phyloP scores from a whole-genome alignment of 2,329 filamentous ascomycete species.

The Coniochaeta prunicola region DNA sequence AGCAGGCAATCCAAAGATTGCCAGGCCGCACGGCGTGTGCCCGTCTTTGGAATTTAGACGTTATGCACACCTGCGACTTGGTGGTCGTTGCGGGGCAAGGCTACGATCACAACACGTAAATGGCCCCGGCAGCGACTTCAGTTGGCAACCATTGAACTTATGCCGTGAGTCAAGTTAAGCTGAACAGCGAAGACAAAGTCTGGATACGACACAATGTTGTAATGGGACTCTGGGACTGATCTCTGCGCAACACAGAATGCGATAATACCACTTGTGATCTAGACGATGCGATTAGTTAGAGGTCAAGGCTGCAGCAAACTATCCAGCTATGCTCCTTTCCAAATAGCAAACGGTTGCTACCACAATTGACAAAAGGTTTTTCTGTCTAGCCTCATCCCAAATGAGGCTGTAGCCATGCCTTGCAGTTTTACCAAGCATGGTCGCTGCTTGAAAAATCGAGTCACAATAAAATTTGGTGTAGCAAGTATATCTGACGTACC shows the following conservation, averaged over 20 bases:
- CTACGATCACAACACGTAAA: background rate
- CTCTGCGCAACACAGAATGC: background rate
- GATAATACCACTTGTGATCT: background rate
- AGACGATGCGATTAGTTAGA: background rate
- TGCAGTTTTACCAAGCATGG: background rate
- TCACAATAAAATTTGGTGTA: background rate
- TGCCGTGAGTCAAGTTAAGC: background rate
- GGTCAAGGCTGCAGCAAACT: background rate
- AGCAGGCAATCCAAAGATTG: background rate
- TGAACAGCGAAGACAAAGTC: background rate
- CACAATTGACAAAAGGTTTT: background rate
- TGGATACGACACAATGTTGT: background rate
- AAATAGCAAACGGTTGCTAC: background rate
- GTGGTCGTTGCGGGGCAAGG: background rate
- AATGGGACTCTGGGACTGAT: background rate
- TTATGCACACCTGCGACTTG: background rate
- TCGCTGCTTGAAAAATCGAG: background rate
- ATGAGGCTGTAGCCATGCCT: background rate
- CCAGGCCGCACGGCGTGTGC: background rate
- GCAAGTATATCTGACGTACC: background rate
- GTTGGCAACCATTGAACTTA: background rate
- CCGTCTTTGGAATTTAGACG: too few relatives aligned
- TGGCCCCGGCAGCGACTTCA: background rate
- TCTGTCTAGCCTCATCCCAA: background rate
- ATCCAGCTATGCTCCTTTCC: background rate